Percentiles rank a stretch among this genome's conserved stretches.
phyloP scores from a whole-genome alignment of 192 early-diverging fungal genomes.

The Backusella liffmaniae region DNA sequence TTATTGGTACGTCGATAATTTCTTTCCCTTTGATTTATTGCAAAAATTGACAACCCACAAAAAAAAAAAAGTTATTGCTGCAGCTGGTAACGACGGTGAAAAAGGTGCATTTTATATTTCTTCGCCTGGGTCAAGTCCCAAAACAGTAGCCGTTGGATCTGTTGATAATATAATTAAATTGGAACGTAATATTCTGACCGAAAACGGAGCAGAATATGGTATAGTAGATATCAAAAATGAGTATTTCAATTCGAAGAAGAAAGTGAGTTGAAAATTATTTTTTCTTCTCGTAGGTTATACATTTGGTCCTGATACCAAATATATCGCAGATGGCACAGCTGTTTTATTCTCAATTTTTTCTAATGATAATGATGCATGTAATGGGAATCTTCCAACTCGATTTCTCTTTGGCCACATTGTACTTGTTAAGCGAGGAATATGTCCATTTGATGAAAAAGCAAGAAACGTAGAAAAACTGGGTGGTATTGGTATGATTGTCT shows the following conservation, averaged over 20 bases:
- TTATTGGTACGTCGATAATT: slow-evolving; percentile 16
- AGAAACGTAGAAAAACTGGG: slow-evolving; percentile 51
- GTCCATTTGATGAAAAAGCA: slow-evolving; percentile 66
- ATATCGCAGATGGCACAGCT: neutral
- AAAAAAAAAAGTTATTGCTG: slow-evolving; percentile 46
- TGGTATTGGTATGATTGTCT: slow-evolving; percentile 64
- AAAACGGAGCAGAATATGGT: slow-evolving; percentile 13
- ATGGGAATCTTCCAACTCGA: slow-evolving; percentile 29
- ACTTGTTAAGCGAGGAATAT: slow-evolving; percentile 70
- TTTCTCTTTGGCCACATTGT: slow-evolving; percentile 50
- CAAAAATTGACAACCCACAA: neutral
- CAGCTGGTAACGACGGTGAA: slow-evolving; percentile 65
- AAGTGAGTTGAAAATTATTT: neutral
- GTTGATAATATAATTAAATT: slow-evolving; percentile 42
- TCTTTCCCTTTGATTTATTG: neutral
- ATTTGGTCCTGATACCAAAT: neutral
- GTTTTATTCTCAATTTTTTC: neutral
- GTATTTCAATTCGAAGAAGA: neutral
- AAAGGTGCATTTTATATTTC: slow-evolving; percentile 58
- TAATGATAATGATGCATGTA: slow-evolving; percentile 45
- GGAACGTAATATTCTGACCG: neutral
- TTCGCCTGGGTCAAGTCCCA: slow-evolving; percentile 55
- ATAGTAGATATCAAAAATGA: slow-evolving; percentile 16
- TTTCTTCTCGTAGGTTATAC: neutral
- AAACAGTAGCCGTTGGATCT: slow-evolving; percentile 58